Percentiles rank a stretch among this genome's conserved stretches.
Conservation (phyloP, 1,284 basidiomycete genomes). For the Moesziomyces sp. region DNA sequence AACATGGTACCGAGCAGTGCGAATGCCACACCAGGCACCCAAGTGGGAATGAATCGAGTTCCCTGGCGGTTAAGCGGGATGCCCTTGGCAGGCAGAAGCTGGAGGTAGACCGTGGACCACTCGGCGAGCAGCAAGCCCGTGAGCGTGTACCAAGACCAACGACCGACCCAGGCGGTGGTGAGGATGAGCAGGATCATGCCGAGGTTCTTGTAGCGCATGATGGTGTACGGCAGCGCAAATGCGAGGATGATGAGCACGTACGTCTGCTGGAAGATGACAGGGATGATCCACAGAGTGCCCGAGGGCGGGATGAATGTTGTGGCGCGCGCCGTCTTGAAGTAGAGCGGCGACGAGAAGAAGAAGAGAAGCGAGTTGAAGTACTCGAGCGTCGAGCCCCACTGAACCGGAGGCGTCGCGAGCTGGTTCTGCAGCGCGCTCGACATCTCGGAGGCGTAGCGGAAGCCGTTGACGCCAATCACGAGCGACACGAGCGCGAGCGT, state of each 20-base stretch:
- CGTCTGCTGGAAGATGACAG: constrained; percentile 54
- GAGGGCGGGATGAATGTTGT: constrained; percentile 41
- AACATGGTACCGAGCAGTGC: constrained; percentile 30
- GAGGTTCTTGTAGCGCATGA: constrained; percentile 48
- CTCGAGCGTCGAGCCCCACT: constrained; percentile 41
- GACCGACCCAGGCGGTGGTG: constrained; percentile 54
- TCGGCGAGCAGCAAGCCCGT: constrained; percentile 56
- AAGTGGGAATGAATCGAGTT: constrained; percentile 7
- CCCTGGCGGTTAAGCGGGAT: constrained; percentile 29
- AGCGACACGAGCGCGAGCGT: constrained; percentile 44
- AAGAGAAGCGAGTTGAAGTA: constrained; percentile 52
- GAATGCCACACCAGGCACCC: constrained; percentile 30
- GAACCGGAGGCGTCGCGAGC: constrained; percentile 34
- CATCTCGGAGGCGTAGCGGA: constrained; percentile 34
- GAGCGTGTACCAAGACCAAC: constrained; percentile 56
- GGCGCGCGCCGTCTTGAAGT: constrained; percentile 32
- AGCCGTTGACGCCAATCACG: constrained; percentile 42
- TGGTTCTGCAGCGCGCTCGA: constrained; percentile 29
- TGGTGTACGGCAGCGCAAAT: constrained; percentile 46
- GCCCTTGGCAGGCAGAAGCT: constrained; percentile 15
- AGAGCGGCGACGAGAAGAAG: constrained; percentile 43
- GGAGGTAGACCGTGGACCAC: constrained; percentile 44
- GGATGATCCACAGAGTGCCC: constrained; percentile 53
- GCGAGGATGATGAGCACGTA: constrained; percentile 54
- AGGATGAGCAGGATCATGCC: constrained; percentile 44